A percentile compares a stretch with the other conserved stretches of the same genome.
These are phyloP conservation scores for Lachnellula occidentalis DNA, from an alignment of 2,329 filamentous ascomycete species.

Conservation along the genomic window DNA sequence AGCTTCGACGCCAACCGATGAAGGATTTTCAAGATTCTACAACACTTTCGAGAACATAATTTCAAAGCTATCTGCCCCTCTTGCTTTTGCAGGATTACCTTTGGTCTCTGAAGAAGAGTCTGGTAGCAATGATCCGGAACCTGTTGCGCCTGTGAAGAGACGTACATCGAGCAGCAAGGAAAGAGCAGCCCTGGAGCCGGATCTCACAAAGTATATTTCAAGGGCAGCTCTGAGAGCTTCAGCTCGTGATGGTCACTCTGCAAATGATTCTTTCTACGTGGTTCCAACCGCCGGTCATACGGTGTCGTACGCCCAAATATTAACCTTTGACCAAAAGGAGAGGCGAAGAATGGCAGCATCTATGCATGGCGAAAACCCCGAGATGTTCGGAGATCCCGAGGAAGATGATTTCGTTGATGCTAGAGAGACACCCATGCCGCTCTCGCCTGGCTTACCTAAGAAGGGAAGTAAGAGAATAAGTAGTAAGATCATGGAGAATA, in stretches of 20 bases:
- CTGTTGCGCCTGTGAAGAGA: slow-evolving; percentile 34
- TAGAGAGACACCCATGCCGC: slow-evolving; percentile 52
- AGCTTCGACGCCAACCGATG: slow-evolving; percentile 47
- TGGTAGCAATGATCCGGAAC: slow-evolving; percentile 29
- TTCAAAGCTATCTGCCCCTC: slow-evolving; percentile 79
- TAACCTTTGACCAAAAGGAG: slow-evolving; percentile 64
- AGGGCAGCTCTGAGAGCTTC: slow-evolving; percentile 77
- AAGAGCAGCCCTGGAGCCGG: slow-evolving; percentile 52
- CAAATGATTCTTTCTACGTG: slow-evolving; percentile 81
- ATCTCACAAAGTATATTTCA: slow-evolving; percentile 79
- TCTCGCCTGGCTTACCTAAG: slow-evolving; percentile 36
- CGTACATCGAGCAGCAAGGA: slow-evolving; percentile 19
- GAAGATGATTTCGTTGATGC: slow-evolving; percentile 91
- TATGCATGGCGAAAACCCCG: slow-evolving; percentile 33
- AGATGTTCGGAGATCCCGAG: slow-evolving; percentile 44
- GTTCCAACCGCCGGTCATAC: slow-evolving; percentile 90
- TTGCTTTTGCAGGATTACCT: slow-evolving; percentile 90
- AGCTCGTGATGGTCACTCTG: slow-evolving; percentile 58
- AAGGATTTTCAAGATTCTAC: slow-evolving; percentile 87
- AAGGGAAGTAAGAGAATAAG: slow-evolving; percentile 35
- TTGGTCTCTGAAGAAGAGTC: slow-evolving; percentile 50
- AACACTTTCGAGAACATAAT: slow-evolving; percentile 85
- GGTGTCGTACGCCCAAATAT: slow-evolving; percentile 86
- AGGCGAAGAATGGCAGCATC: slow-evolving; percentile 53
- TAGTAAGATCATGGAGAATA: slow-evolving; percentile 52